A percentile compares a stretch with the other conserved stretches of the same genome.
Evolutionary conservation across 257 asterid genomes (phyloP).

Genomic region (Jaltomata sinuosa): DNA sequence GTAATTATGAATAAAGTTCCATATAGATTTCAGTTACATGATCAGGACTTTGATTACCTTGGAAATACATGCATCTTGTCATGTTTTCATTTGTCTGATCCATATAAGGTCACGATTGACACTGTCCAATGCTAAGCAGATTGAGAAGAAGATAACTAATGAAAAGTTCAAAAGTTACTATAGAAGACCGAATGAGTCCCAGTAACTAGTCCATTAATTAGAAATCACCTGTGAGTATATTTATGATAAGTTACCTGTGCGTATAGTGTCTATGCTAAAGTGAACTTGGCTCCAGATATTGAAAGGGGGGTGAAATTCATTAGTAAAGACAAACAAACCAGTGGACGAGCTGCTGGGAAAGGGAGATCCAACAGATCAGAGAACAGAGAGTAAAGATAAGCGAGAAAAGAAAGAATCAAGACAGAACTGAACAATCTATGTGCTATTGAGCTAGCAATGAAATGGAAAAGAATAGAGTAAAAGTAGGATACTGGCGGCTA

Average conservation of each 20-base stretch:
- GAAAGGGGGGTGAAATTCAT: not conserved
- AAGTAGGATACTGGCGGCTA: not conserved
- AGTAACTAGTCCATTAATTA: not conserved
- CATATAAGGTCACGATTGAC: not conserved
- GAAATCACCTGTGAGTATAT: not conserved
- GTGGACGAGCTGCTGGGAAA: not conserved
- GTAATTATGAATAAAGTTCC: not conserved
- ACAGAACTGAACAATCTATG: not conserved
- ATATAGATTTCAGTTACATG: not conserved
- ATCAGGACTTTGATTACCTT: not conserved
- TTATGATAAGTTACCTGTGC: not conserved
- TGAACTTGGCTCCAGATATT: not conserved
- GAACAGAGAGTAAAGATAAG: not conserved
- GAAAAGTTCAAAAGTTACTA: not conserved
- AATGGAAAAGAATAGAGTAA: not conserved
- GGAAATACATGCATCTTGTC: not conserved
- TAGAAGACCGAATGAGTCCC: not conserved
- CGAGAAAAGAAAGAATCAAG: not conserved
- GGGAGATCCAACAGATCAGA: not conserved
- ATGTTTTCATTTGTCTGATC: not conserved
- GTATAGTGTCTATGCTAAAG: not conserved
- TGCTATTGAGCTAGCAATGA: not conserved
- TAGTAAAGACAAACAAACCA: not conserved
- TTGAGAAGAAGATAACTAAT: not conserved
- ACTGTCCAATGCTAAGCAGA: not conserved